Base-by-base conservation (phyloP, 2,329 filamentous ascomycete species). In the Pseudogymnoascus sp. region DNA sequence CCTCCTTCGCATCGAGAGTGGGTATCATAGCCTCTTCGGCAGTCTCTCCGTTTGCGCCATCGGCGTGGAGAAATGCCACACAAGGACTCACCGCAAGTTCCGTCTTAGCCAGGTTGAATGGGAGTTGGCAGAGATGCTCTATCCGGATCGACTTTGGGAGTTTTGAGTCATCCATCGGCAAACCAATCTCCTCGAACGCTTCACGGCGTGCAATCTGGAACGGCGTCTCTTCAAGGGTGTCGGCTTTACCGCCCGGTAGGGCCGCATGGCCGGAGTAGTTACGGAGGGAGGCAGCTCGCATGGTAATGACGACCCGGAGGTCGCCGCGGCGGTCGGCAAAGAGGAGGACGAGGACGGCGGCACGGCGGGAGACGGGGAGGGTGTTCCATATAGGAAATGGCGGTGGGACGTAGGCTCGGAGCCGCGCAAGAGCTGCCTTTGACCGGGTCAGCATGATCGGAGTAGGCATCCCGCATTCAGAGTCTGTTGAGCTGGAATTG, bases 101-200 rank as follows among this genome's bases (percentile, higher is more conserved):
- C 3, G 88, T 92, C 69, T 84, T 83, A 7, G 89, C 88, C 15
- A 93, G 81, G 71, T 85, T 88, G 63, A 86, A 86, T 26, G 93
- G 93, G 2, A 97, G 81, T 72, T 89, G 84, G 77, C 92, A 96
- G 47, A 97, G 84, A 71, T 95, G 88, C 76, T 97, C 93, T 68
- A 97, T 87, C 63, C 82, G 81, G 77, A 96, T 97, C 0, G 90
- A 90, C 11, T 80, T 78, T 1, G 91, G 90, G 31, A 96, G 82
- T 65, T 84, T 83, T 64, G 74, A 70, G 71, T 92, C 85, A 69
- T 86, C 81, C 71, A 87, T 81, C 1, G 93, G 90, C 2, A 97
- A 85, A 1, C 93, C 93, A 68, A 97, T 96, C 75, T 97, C 93
- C 75, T 97, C 93, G 74, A 84, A 89, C 0, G 93, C 93, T 79